Evolutionary conservation across 2,329 filamentous ascomycete genomes (phyloP).

Genomic region (Blumeria graminis): DNA sequence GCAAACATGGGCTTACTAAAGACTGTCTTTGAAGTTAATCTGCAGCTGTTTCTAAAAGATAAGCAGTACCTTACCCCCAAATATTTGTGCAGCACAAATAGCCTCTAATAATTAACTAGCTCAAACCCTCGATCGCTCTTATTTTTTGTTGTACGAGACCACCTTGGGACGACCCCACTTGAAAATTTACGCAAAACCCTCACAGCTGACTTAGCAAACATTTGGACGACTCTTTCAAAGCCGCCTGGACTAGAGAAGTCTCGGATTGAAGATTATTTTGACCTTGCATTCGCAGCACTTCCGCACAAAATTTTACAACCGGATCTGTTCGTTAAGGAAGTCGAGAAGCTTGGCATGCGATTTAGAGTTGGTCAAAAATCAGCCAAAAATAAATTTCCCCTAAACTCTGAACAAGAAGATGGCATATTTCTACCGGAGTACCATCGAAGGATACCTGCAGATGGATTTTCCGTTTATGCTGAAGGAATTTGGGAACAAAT

Average conservation of each 20-base stretch:
- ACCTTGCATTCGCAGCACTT: slow-evolving; percentile 87
- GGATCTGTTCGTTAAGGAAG: slow-evolving; percentile 66
- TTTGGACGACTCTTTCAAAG: slow-evolving; percentile 86
- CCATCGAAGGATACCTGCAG: slow-evolving; percentile 82
- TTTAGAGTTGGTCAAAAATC: slow-evolving; percentile 66
- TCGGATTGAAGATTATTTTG: slow-evolving; percentile 88
- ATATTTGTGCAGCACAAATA: not conserved
- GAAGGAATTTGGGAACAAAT: slow-evolving; percentile 96
- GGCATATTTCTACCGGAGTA: slow-evolving; percentile 84
- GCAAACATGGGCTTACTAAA: slow-evolving; percentile 97
- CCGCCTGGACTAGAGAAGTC: slow-evolving; percentile 71
- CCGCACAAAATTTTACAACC: slow-evolving; percentile 94
- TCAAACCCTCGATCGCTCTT: slow-evolving; percentile 74
- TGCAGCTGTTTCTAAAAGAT: slow-evolving; percentile 92
- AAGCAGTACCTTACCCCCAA: slow-evolving; percentile 39
- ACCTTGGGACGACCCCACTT: slow-evolving; percentile 76
- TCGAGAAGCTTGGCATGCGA: slow-evolving; percentile 52
- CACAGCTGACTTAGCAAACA: slow-evolving; percentile 68
- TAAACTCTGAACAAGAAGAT: slow-evolving; percentile 50
- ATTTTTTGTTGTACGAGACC: slow-evolving; percentile 97
- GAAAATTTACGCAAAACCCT: slow-evolving; percentile 76
- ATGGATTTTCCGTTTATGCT: slow-evolving; percentile 88
- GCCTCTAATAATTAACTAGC: slow-evolving; percentile 20
- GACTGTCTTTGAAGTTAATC: slow-evolving; percentile 95
- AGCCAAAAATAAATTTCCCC: slow-evolving; percentile 28